These are phyloP conservation scores for Amanita subjunquillea DNA, from an alignment of 768 basidiomycete species.

Conservation along the genomic window DNA sequence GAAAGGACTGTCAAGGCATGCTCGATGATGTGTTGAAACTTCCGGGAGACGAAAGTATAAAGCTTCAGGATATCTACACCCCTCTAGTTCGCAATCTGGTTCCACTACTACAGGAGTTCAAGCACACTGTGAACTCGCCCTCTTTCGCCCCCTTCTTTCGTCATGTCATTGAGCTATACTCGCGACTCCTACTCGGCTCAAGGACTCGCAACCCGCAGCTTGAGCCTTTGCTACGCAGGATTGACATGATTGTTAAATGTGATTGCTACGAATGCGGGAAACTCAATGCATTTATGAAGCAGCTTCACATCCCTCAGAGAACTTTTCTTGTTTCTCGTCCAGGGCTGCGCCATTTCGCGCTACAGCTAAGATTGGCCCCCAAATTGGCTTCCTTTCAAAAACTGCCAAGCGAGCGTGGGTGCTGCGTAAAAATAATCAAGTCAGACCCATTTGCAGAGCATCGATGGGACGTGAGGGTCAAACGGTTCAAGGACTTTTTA, in stretches of 20 bases:
- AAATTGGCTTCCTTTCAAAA: not conserved
- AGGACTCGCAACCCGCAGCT: too few species aligned
- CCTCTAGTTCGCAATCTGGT: too few species aligned
- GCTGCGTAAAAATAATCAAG: not conserved
- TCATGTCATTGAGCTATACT: too few species aligned
- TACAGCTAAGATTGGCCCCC: not conserved
- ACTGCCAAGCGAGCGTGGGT: not conserved
- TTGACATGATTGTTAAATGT: not conserved
- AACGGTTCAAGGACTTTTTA: not conserved
- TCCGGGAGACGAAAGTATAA: too few species aligned
- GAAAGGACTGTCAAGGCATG: too few species aligned
- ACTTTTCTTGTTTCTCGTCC: not conserved
- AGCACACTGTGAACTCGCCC: too few species aligned
- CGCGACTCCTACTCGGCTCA: too few species aligned
- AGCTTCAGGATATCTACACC: too few species aligned
- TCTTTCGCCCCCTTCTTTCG: too few species aligned
- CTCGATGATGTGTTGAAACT: too few species aligned
- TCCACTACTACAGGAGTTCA: too few species aligned
- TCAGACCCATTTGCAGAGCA: not conserved
- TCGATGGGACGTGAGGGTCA: not conserved
- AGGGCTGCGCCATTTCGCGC: not conserved
- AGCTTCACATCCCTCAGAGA: not conserved
- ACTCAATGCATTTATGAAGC: not conserved
- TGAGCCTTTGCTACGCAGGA: too few species aligned
- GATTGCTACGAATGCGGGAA: not conserved